Percentiles rank a stretch among this genome's conserved stretches.
Evolutionary conservation across 345 rosid species (phyloP).

Genomic region (Linum lewisii): DNA sequence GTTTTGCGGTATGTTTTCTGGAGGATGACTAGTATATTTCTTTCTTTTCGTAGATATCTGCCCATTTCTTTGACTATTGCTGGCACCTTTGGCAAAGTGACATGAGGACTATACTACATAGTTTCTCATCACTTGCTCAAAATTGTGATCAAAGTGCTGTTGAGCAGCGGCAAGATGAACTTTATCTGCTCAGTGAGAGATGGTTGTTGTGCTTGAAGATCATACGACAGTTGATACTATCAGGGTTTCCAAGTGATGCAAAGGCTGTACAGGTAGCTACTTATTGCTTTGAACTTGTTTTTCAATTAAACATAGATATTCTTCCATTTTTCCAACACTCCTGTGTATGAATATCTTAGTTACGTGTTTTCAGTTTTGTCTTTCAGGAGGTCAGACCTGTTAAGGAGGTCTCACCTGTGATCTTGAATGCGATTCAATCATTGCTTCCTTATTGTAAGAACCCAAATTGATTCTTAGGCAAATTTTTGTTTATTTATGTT

Average conservation of each 20-base stretch:
- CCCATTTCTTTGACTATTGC: conserved; percentile 70
- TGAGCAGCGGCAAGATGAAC: conserved; percentile 67
- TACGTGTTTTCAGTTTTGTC: conserved; percentile 12
- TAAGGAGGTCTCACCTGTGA: conserved; percentile 78
- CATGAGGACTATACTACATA: conserved; percentile 68
- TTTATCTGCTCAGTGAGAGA: conserved; percentile 76
- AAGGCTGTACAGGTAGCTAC: conserved; percentile 59
- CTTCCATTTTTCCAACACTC: not conserved
- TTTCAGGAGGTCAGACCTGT: conserved; percentile 75
- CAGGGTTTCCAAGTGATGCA: conserved; percentile 87
- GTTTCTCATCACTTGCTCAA: conserved; percentile 57
- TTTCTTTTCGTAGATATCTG: conserved; percentile 64
- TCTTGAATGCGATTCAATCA: conserved; percentile 70
- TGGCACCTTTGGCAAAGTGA: conserved; percentile 98
- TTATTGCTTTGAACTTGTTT: conserved; percentile 5
- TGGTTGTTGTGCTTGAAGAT: conserved; percentile 90
- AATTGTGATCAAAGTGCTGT: conserved; percentile 39
- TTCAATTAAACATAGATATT: not conserved
- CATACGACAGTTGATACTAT: conserved; percentile 68
- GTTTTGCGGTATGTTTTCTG: not conserved
- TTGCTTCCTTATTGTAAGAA: conserved; percentile 83
- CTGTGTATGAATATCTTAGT: conserved; percentile 4
- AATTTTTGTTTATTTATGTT: not conserved
- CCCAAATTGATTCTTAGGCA: not conserved
- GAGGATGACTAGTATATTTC: not conserved